These are phyloP conservation scores for Mycena citricolor DNA, from an alignment of 1,284 basidiomycete genomes.

Conservation along the genomic window DNA sequence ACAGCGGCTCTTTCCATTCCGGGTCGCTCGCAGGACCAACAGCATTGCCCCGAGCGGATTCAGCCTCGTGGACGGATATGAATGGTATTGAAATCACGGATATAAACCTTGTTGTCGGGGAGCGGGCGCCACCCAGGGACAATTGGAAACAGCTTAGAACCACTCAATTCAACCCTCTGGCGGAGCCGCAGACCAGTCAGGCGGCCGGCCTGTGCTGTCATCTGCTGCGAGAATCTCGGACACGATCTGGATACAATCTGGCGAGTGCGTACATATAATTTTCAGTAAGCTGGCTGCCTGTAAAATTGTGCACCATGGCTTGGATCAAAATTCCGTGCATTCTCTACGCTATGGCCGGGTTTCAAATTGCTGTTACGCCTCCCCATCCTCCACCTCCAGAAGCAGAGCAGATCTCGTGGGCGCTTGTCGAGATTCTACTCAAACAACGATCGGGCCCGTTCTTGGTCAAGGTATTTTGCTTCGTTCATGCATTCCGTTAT, in stretches of 20 bases:
- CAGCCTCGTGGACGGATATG: conserved; percentile 21
- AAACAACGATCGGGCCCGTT: conserved; percentile 34
- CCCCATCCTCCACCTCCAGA: conserved; percentile 39
- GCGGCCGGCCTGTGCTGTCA: conserved; percentile 9
- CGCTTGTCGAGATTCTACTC: conserved; percentile 34
- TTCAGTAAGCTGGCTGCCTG: background rate
- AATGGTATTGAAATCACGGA: conserved; percentile 23
- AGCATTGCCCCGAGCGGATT: too few relatives aligned
- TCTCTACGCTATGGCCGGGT: conserved; percentile 35
- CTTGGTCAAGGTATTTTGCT: conserved; percentile 33
- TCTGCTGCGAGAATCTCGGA: conserved; percentile 18
- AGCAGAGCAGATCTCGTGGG: conserved; percentile 34
- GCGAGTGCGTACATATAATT: conserved; percentile 19
- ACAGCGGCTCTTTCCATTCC: too few relatives aligned
- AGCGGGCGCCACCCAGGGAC: conserved; percentile 13
- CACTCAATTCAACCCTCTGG: background rate
- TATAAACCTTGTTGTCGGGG: conserved; percentile 24
- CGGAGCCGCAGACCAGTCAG: conserved; percentile 24
- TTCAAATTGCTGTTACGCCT: conserved; percentile 40
- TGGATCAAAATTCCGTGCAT: conserved; percentile 37
- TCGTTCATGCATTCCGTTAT: background rate
- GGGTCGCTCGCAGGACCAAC: too few relatives aligned
- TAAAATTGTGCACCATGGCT: conserved; percentile 24
- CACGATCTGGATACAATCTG: conserved; percentile 10
- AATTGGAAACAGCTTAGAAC: conserved; percentile 14